Conservation (phyloP, 169 alveolate genomes). For the Blepharisma undulans region DNA sequence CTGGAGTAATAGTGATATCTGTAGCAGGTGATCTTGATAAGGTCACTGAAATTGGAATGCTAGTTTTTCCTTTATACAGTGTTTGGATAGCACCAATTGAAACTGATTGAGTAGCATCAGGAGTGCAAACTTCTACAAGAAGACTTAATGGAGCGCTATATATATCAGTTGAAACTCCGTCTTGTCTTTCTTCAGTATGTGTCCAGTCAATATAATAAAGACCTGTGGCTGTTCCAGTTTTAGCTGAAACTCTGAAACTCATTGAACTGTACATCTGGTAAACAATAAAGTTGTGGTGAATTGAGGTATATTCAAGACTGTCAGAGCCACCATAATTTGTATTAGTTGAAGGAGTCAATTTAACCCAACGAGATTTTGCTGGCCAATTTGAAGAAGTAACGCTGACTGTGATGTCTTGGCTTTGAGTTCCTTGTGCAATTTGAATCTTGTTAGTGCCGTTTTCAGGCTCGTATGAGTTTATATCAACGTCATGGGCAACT, state of each 20-base stretch:
- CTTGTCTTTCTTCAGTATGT: not conserved
- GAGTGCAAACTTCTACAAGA: not conserved
- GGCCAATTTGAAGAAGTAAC: not conserved
- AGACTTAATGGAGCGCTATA: not conserved
- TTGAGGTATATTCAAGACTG: not conserved
- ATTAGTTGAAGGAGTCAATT: not conserved
- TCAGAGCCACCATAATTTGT: not conserved
- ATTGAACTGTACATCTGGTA: not conserved
- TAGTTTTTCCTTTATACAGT: not conserved
- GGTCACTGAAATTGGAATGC: not conserved
- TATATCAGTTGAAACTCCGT: not conserved
- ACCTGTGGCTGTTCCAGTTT: not conserved
- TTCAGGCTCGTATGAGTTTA: not conserved
- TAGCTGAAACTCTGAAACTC: not conserved
- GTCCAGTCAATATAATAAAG: not conserved
- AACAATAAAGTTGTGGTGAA: not conserved
- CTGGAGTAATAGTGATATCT: not conserved
- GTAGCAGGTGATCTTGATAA: not conserved
- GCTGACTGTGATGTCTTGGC: not conserved
- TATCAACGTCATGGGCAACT: not conserved
- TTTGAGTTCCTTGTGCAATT: not conserved
- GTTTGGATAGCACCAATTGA: not conserved
- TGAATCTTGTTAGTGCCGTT: not conserved
- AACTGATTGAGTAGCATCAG: not conserved
- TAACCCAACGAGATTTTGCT: not conserved